These are phyloP conservation scores for Fraxinus velutina DNA, from an alignment of 305 asterid species.

Conservation along the genomic window DNA sequence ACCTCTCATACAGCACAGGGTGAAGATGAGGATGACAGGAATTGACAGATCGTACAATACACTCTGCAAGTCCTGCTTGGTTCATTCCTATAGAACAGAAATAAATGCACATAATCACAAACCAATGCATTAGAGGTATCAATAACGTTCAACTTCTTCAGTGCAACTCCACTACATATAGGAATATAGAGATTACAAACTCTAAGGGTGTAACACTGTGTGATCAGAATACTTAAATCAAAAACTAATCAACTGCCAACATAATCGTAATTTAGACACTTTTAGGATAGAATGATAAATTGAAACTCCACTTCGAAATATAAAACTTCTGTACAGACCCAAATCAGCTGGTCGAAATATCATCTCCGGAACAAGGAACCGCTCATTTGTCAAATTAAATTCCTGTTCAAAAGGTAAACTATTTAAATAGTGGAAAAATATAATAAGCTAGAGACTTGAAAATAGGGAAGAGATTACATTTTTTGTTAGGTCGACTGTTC, in stretches of 20 bases:
- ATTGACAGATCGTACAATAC: constrained; percentile 78
- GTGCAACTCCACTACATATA: constrained; percentile 9
- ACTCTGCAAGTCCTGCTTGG: constrained; percentile 96
- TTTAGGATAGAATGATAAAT: neutral
- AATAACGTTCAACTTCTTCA: neutral
- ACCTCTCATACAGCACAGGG: constrained; percentile 93
- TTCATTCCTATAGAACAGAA: constrained; percentile 68
- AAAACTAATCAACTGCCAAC: neutral
- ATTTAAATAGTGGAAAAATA: constrained; percentile 12
- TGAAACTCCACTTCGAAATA: constrained; percentile 17
- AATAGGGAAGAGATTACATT: constrained; percentile 41
- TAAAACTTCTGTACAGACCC: constrained; percentile 44
- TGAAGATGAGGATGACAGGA: constrained; percentile 90
- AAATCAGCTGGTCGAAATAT: constrained; percentile 93
- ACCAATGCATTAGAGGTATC: constrained; percentile 6
- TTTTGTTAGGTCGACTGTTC: constrained; percentile 55
- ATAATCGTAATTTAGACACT: neutral
- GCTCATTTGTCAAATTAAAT: constrained; percentile 81
- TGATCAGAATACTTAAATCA: neutral
- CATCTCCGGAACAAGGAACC: constrained; percentile 97
- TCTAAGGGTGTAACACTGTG: neutral
- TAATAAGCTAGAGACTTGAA: constrained; percentile 6
- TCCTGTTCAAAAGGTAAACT: constrained; percentile 48
- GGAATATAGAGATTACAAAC: neutral
- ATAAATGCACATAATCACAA: constrained; percentile 5